Evolutionary conservation across 176 grass and related monocot genomes (phyloP).

Genomic region (Zizania latifolia): DNA sequence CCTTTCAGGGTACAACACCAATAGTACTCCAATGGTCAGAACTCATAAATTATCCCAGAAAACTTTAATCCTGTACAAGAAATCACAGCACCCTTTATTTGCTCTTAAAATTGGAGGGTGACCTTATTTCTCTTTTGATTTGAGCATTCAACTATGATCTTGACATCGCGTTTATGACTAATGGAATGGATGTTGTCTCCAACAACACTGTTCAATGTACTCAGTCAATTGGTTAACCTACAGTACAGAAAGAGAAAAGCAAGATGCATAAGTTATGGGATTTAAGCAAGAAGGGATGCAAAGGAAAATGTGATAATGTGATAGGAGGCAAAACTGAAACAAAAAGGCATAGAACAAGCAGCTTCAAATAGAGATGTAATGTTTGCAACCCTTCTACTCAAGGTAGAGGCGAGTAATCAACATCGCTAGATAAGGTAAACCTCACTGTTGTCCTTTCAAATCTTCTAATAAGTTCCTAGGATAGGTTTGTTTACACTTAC

Average conservation of each 20-base stretch:
- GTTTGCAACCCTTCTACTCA: not conserved
- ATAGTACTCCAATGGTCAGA: not conserved
- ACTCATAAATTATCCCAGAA: not conserved
- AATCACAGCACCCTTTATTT: conserved; percentile 11
- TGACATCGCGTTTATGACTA: not conserved
- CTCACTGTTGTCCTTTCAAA: not conserved
- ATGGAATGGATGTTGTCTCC: not conserved
- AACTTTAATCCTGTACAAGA: conserved; percentile 25
- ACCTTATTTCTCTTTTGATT: not conserved
- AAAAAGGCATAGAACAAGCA: not conserved
- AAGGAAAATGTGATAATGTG: too few species aligned
- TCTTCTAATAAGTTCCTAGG: not conserved
- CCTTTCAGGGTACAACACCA: conserved; percentile 13
- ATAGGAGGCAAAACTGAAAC: not conserved
- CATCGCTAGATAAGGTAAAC: not conserved
- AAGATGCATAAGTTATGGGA: not conserved
- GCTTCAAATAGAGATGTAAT: not conserved
- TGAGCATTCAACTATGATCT: not conserved
- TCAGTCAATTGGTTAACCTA: not conserved
- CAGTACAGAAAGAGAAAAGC: not conserved
- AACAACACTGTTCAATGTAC: not conserved
- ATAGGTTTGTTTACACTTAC: not conserved
- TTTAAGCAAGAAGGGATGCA: not conserved
- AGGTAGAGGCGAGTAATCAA: not conserved
- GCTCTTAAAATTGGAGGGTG: not conserved